Evolutionary conservation across 2,329 filamentous ascomycete species (phyloP), one percentile per base, ranked within the genome.

Genomic region (Ophiocordyceps polyrhachis-furcata): DNA sequence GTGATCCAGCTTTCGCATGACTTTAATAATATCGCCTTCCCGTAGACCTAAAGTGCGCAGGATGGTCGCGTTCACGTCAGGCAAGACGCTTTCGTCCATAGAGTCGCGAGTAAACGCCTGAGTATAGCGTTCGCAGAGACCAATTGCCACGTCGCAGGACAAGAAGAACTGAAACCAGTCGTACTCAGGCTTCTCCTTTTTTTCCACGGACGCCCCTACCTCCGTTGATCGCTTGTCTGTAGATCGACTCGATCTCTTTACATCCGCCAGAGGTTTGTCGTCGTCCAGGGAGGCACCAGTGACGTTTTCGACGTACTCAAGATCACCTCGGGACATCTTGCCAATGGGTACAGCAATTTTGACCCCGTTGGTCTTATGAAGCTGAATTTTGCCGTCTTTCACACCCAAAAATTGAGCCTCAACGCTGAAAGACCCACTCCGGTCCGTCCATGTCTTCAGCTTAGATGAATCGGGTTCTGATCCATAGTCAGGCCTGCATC

Each of bases 111-210:
- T 62, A 57, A 98, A 98, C 2, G 86, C 85, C 56, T 87, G 83
- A 1, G 88, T 81, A 57, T 98, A 98, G 45, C 91, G 76, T 63
- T 96, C 89, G 62, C 91, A 98, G 41, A 94, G 79, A 47, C 93
- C 85, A 43, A 89, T 84, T 41, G 87, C 82, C 53, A 96, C 86
- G 42, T 93, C 89, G 59, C 87, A 93, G 50, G 80, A 79, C 38
- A 98, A 67, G 70, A 98, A 98, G 66, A 98, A 96, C 58, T 95
- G 87, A 56, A 98, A 98, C 91, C 91, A 98, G 60, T 98, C 91
- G 59, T 96, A 93, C 42, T 91, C 81, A 1, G 82, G 70, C 60
- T 79, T 81, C 55, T 71, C 68, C 20, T 64, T 60, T 42, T 68
- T 65, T 51, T 81, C 71, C 29, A 86, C 66, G 2, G 72, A 72